Conservation (phyloP, 352 stramenopile species). For the Phytophthora europaea region DNA sequence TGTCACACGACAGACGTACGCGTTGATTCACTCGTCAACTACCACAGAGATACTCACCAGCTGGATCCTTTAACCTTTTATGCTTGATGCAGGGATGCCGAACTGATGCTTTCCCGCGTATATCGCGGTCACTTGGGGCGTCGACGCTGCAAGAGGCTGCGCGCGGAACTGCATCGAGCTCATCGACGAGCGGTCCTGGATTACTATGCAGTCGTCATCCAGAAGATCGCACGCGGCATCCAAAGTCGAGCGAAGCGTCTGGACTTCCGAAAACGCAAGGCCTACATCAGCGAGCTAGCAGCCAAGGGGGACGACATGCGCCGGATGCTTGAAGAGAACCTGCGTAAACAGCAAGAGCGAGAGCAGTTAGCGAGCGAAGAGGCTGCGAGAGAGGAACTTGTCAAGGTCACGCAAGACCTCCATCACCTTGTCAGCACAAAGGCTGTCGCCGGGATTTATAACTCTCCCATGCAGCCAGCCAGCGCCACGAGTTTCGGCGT, state of each 20-base stretch:
- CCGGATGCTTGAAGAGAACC: constrained; percentile 47
- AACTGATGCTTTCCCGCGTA: constrained; percentile 63
- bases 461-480: constrained; percentile 47
- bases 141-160: constrained; percentile 36
- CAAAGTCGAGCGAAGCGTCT: constrained; percentile 57
- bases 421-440: constrained; percentile 74
- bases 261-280: constrained; percentile 72
- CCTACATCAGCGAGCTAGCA: constrained; percentile 61
- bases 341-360: constrained; percentile 55
- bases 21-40: neutral
- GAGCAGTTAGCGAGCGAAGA: constrained; percentile 47
- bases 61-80: neutral
- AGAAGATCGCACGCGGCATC: constrained; percentile 62
- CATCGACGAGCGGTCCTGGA: constrained; percentile 49
- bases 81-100: constrained; percentile 44
- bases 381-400: constrained; percentile 53
- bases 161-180: constrained; percentile 16
- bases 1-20: constrained; percentile 49
- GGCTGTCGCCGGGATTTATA: constrained; percentile 68
- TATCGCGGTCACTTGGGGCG: constrained; percentile 69
- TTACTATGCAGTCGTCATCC: constrained; percentile 63
- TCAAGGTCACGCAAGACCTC: constrained; percentile 65
- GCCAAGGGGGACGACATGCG: constrained; percentile 64
- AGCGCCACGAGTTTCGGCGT: constrained; percentile 64
- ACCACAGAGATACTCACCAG: neutral